Evolutionary conservation across 2,329 filamentous ascomycete species (phyloP).

Genomic region (Mycosphaerella arachidis): DNA sequence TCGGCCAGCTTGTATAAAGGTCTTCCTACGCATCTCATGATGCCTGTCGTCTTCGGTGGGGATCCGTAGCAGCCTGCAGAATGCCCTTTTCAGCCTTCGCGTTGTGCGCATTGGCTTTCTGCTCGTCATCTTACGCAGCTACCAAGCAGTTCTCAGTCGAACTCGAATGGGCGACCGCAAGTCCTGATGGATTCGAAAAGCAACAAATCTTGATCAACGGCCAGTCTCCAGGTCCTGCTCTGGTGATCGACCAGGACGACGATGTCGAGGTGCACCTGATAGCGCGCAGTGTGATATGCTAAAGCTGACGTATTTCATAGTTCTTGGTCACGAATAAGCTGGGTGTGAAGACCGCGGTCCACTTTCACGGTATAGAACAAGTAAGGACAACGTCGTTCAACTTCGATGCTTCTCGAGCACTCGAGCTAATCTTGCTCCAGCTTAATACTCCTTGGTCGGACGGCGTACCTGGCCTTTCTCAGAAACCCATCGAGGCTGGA

Average conservation of each 20-base stretch:
- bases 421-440: background rate
- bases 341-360: conserved; percentile 12
- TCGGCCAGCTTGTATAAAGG: background rate
- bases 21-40: background rate
- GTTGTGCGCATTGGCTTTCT: background rate
- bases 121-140: background rate
- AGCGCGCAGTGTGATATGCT: background rate
- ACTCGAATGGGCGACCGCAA: background rate
- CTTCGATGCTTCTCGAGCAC: too few species aligned
- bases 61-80: background rate
- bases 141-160: background rate
- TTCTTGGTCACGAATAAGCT: conserved; percentile 3
- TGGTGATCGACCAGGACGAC: background rate
- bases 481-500: conserved; percentile 18
- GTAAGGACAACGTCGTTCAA: background rate
- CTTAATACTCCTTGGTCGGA: conserved; percentile 6
- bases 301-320: background rate
- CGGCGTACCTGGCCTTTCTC: conserved; percentile 20
- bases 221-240: background rate
- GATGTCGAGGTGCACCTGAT: background rate
- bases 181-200: background rate
- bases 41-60: background rate
- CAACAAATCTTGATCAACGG: background rate
- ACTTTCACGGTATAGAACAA: conserved; percentile 19
- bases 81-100: background rate